A percentile compares a stretch with the other conserved stretches of the same genome.
These are phyloP conservation scores for Apiospora marii DNA, from an alignment of 2,329 filamentous ascomycete genomes.

Conservation along the genomic window DNA sequence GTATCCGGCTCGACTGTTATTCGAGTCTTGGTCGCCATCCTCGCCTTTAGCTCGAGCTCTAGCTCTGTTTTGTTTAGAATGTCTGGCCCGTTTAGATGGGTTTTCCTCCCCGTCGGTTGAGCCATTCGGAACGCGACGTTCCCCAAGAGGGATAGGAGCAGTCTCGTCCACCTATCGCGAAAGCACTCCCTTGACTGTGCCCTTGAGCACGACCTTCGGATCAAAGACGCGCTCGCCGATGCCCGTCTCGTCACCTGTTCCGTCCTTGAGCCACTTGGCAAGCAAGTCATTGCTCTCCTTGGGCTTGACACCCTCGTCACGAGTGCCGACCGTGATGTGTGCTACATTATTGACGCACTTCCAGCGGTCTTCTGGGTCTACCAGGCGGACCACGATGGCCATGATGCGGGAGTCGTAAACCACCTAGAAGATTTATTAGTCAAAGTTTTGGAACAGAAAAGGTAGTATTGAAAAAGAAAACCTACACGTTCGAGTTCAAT, in stretches of 20 bases:
- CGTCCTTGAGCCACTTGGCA: conserved; percentile 72
- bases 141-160: neutral
- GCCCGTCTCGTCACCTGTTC: conserved; percentile 50
- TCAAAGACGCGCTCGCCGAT: conserved; percentile 60
- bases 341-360: conserved; percentile 79
- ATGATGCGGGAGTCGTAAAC: conserved; percentile 90
- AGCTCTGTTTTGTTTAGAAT: neutral
- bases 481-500: conserved; percentile 68
- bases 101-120: neutral
- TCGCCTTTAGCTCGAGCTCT: neutral
- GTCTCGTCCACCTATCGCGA: conserved; percentile 49
- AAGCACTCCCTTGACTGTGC: conserved; percentile 56
- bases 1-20: neutral
- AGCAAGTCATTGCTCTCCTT: conserved; percentile 93
- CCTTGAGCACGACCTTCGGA: conserved; percentile 56
- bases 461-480: conserved; percentile 10
- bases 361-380: conserved; percentile 64
- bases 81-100: neutral
- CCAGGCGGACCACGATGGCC: conserved; percentile 84
- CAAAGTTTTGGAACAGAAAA: neutral
- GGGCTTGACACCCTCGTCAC: conserved; percentile 78
- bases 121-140: neutral
- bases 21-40: neutral
- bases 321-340: conserved; percentile 91
- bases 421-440: conserved; percentile 55